Conservation (phyloP, 2,329 filamentous ascomycete genomes). For the Colletotrichum falcatum region DNA sequence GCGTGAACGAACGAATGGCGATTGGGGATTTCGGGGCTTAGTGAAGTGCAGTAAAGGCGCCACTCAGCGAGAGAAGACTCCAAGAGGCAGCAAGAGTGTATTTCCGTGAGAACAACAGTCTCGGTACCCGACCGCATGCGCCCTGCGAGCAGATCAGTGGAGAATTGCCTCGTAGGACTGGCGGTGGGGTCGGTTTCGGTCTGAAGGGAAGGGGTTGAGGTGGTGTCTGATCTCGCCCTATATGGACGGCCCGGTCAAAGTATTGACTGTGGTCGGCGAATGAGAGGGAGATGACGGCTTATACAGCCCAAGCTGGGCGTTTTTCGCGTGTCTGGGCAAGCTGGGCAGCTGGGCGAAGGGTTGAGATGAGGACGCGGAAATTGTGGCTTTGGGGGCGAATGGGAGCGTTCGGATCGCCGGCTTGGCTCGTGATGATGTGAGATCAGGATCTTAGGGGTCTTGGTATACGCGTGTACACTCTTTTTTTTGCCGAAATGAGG, state of each 20-base stretch:
- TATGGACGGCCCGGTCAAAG: conserved; percentile 8
- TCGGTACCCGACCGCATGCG: background rate
- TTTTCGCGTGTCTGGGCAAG: conserved; percentile 10
- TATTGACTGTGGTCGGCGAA: conserved; percentile 22
- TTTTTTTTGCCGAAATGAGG: conserved; percentile 6
- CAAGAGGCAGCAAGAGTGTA: background rate
- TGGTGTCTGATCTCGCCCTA: conserved; percentile 24
- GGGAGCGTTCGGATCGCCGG: conserved; percentile 31
- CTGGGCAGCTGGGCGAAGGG: conserved; percentile 12
- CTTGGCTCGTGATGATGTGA: conserved; percentile 35
- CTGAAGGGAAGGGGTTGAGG: background rate
- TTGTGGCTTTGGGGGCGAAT: conserved; percentile 36
- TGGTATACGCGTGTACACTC: conserved; percentile 2
- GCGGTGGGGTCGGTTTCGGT: conserved; percentile 9
- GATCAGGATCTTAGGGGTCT: conserved; percentile 7
- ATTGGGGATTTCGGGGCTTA: background rate
- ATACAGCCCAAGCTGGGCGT: conserved; percentile 25
- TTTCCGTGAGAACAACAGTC: background rate
- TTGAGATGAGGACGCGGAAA: conserved; percentile 28
- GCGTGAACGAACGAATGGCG: background rate
- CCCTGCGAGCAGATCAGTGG: conserved; percentile 21
- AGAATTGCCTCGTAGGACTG: background rate
- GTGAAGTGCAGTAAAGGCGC: background rate
- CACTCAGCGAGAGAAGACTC: background rate
- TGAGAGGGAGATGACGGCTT: conserved; percentile 15